Evolutionary conservation across 2,329 filamentous ascomycete genomes (phyloP).

Genomic region (Verticillium nonalfalfae): DNA sequence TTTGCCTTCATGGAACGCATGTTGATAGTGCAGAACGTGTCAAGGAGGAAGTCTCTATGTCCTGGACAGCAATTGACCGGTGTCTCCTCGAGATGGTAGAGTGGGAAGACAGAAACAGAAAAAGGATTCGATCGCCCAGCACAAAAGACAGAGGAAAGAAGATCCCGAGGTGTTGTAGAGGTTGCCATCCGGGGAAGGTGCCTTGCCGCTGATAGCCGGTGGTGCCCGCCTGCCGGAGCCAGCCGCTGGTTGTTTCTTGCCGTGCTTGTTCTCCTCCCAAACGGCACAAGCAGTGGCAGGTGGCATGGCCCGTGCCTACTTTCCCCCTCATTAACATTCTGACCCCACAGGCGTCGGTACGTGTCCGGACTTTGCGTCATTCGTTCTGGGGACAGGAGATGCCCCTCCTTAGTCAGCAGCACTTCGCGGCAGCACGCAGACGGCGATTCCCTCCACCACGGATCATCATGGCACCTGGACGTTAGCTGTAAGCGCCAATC

Average conservation of each 20-base stretch:
- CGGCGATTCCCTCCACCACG: background rate
- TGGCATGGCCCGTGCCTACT: background rate
- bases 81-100: background rate
- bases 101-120: background rate
- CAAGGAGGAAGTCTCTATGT: background rate
- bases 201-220: background rate
- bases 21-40: slow-evolving; percentile 11
- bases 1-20: slow-evolving; percentile 53
- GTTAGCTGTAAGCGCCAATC: background rate
- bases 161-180: background rate
- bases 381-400: background rate
- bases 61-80: background rate
- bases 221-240: background rate
- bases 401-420: slow-evolving; percentile 2
- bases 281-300: background rate
- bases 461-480: background rate
- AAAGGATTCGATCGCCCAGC: background rate
- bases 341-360: background rate
- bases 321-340: background rate
- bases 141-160: background rate
- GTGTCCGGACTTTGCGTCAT: background rate
- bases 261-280: background rate
- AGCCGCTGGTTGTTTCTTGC: background rate
- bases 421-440: too few species aligned
- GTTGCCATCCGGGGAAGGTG: background rate